Base-by-base conservation (phyloP, 2,329 filamentous ascomycete genomes). In the Cladorrhinum sp. region DNA sequence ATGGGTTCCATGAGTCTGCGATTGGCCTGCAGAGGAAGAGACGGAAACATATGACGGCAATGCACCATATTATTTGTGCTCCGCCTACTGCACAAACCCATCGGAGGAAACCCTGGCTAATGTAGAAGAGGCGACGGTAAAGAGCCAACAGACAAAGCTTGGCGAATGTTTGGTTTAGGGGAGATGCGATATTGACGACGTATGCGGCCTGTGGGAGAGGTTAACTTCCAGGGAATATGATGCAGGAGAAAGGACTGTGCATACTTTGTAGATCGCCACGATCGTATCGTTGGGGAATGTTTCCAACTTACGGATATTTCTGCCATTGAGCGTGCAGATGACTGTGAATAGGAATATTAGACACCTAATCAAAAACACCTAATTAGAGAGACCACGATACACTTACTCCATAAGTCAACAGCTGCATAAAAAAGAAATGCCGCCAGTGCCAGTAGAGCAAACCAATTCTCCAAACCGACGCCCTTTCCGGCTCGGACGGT, bases 381-480 rank as follows among this genome's bases (percentile, higher is more conserved):
- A 22, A 10, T n/a, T 12, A 36, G 16, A 10, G 9, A 9, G 22
- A 20, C 16, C 20, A 18, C 9, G 2, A 32, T 10, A 7, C 25
- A 53, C 50, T 29, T 53, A 53, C 50, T 53, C 50, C 50, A 53
- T 16, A 53, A 24, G 10, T 53, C 50, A 25, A 53, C 36, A 32
- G 25, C 36, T 32, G 50, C 50, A 53, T 53, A 53, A 20, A 32
- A 7, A 22, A 53, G 25, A 32, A 53, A 53, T 2, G 50, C 25
- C 5, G 36, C 7, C 16, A 53, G 29, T 18, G 50, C 50, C 6
- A 53, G 50, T 3, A 53, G 3, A 3, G 50, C 50, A n/a, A 53
- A 53, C 50, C 23, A 27, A 18, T 53, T 53, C 25, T 53, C 50
- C 25, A 29, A 13, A 4, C 50, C 50, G 9, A 53, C 29, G 8